Conservation (phyloP, 2,329 filamentous ascomycete species). For the Fusarium domesticum region DNA sequence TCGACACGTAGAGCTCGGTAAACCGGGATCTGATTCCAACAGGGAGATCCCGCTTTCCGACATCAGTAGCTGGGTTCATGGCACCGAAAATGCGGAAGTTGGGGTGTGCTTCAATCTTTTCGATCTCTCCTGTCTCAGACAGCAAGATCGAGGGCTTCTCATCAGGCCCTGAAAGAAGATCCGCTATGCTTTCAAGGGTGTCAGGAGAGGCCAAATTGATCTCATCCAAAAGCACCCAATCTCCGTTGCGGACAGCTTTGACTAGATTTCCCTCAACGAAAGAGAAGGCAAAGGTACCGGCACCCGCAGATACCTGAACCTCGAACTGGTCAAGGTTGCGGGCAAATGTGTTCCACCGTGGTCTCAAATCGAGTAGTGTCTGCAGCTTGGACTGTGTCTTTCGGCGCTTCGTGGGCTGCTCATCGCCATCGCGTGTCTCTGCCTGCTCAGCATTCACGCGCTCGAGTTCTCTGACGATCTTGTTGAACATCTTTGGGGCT, state of each 20-base stretch:
- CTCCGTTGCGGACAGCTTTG: slow-evolving; percentile 90
- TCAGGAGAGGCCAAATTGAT: slow-evolving; percentile 95
- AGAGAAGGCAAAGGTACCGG: slow-evolving; percentile 81
- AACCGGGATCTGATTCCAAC: slow-evolving; percentile 87
- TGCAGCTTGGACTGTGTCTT: slow-evolving; percentile 67
- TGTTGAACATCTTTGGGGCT: slow-evolving; percentile 81
- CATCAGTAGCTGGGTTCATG: slow-evolving; percentile 98
- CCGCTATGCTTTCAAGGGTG: slow-evolving; percentile 88
- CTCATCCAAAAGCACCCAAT: slow-evolving; percentile 96
- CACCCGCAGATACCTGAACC: slow-evolving; percentile 69
- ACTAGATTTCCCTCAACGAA: slow-evolving; percentile 96
- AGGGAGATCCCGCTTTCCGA: slow-evolving; percentile 91
- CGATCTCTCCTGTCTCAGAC: slow-evolving; percentile 89
- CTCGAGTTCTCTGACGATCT: slow-evolving; percentile 58
- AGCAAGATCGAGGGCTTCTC: slow-evolving; percentile 79
- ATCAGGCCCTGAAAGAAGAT: slow-evolving; percentile 73
- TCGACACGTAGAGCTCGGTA: slow-evolving; percentile 91
- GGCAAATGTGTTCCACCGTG: slow-evolving; percentile 79
- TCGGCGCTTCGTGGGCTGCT: slow-evolving; percentile 66
- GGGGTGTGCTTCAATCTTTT: slow-evolving; percentile 83
- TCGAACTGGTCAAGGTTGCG: slow-evolving; percentile 74
- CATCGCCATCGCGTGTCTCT: slow-evolving; percentile 34
- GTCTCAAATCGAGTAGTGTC: slow-evolving; percentile 53
- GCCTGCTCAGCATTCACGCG: slow-evolving; percentile 42
- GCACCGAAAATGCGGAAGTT: slow-evolving; percentile 96